These are phyloP conservation scores for Phytophthora foliorum DNA, from an alignment of 352 stramenopile species.

Conservation along the genomic window DNA sequence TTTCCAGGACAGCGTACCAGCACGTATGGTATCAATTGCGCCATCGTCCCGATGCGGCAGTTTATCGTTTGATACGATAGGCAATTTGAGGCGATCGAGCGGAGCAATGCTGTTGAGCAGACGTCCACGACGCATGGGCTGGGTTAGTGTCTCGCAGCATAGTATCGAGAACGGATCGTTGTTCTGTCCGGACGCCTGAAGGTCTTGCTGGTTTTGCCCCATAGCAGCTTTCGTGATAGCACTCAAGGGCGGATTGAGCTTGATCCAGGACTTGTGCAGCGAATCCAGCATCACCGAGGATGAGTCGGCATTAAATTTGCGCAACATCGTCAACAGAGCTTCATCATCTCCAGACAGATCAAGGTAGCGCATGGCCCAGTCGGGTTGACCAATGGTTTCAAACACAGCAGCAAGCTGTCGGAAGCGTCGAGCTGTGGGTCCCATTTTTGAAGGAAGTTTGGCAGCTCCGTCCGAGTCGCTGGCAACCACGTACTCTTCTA, in stretches of 20 bases:
- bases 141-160: constrained; percentile 65
- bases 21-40: constrained; percentile 32
- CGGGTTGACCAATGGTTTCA: constrained; percentile 57
- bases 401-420: constrained; percentile 57
- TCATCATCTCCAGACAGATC: constrained; percentile 80
- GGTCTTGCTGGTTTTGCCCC: constrained; percentile 1
- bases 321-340: constrained; percentile 61
- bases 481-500: constrained; percentile 78
- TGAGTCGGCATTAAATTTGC: constrained; percentile 26
- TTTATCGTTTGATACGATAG: constrained; percentile 15
- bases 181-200: constrained; percentile 23
- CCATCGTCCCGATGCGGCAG: constrained; percentile 22
- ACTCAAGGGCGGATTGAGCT: constrained; percentile 64
- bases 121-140: constrained; percentile 75
- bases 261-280: constrained; percentile 64
- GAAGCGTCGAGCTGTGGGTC: constrained; percentile 47
- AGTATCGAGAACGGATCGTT: constrained; percentile 71
- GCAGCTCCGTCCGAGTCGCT: constrained; percentile 51
- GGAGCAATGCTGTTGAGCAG: constrained; percentile 60
- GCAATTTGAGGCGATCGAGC: constrained; percentile 56
- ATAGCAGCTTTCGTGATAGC: constrained; percentile 48
- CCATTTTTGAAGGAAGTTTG: constrained; percentile 73
- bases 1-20: constrained; percentile 70
- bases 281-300: constrained; percentile 41
- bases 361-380: constrained; percentile 68